Conservation (phyloP, 495 filamentous ascomycete genomes). For the Immersiella caudata region DNA sequence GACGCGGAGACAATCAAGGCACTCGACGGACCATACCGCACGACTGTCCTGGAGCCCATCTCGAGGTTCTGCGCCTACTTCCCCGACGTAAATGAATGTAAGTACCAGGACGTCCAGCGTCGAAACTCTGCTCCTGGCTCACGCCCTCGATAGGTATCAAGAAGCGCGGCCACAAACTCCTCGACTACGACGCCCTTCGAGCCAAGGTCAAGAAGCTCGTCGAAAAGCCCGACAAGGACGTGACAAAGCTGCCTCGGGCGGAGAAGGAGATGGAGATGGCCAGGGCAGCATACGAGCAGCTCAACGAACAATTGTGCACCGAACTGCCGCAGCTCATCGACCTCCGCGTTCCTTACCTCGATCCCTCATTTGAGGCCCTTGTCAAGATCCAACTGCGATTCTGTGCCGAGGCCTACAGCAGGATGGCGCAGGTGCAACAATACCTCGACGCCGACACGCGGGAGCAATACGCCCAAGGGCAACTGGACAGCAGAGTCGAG, state of each 20-base stretch:
- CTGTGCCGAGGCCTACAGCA: slow-evolving; percentile 93
- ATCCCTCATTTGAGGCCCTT: slow-evolving; percentile 93
- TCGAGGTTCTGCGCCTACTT: slow-evolving; percentile 96
- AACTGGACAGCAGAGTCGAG: slow-evolving; percentile 89
- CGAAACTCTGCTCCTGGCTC: background rate
- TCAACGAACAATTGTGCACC: slow-evolving; percentile 91
- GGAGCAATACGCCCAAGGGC: slow-evolving; percentile 93
- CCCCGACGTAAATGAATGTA: slow-evolving; percentile 97
- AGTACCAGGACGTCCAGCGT: slow-evolving; percentile 25
- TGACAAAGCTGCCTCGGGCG: slow-evolving; percentile 86
- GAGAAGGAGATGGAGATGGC: slow-evolving; percentile 95
- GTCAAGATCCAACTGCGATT: slow-evolving; percentile 98
- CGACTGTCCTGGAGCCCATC: slow-evolving; percentile 94
- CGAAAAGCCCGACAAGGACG: slow-evolving; percentile 98
- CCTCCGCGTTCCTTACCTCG: slow-evolving; percentile 92
- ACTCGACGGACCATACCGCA: slow-evolving; percentile 92
- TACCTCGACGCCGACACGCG: slow-evolving; percentile 95
- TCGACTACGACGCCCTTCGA: slow-evolving; percentile 95
- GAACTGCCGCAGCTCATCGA: slow-evolving; percentile 98
- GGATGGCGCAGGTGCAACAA: slow-evolving; percentile 99
- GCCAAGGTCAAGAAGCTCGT: slow-evolving; percentile 94
- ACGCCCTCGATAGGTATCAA: slow-evolving; percentile 70
- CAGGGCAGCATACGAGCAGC: slow-evolving; percentile 86
- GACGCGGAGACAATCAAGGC: slow-evolving; percentile 99
- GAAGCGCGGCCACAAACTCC: slow-evolving; percentile 95